Conservation (phyloP, 495 filamentous ascomycete genomes). For the Niebla homalea region DNA sequence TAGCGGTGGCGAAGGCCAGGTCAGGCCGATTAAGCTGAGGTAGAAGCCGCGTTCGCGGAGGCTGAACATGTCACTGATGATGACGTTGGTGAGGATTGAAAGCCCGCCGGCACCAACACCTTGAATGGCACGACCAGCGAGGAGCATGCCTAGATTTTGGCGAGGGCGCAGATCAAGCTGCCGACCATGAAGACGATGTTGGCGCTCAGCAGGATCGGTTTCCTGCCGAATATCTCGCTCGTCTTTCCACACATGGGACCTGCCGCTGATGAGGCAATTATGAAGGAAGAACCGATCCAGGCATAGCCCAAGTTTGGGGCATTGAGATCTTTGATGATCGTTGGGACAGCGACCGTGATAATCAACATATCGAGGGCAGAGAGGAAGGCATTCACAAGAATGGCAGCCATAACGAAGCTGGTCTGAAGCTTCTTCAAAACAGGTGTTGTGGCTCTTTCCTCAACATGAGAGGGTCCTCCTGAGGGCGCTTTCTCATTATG, state of each 20-base stretch:
- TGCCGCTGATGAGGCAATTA: not conserved
- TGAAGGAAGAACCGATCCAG: slow-evolving; percentile 1
- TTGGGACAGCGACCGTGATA: slow-evolving; percentile 35
- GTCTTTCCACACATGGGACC: slow-evolving; percentile 35
- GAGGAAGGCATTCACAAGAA: slow-evolving; percentile 40
- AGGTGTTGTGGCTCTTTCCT: no score
- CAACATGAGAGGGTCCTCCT: no score
- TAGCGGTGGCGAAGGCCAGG: slow-evolving; percentile 41
- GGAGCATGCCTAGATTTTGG: slow-evolving; percentile 39
- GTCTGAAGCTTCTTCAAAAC: not conserved
- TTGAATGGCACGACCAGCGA: slow-evolving; percentile 40
- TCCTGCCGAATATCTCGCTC: slow-evolving; percentile 47
- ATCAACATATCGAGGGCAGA: slow-evolving; percentile 41
- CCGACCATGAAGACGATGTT: slow-evolving; percentile 32
- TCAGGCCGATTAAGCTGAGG: slow-evolving; percentile 37
- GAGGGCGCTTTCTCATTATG: no score
- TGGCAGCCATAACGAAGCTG: not conserved
- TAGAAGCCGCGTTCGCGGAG: slow-evolving; percentile 38
- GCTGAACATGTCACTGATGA: slow-evolving; percentile 44
- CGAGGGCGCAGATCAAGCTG: slow-evolving; percentile 36
- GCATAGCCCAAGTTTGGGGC: not conserved
- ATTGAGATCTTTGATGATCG: slow-evolving; percentile 21
- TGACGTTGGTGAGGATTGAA: slow-evolving; percentile 38
- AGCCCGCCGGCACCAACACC: slow-evolving; percentile 41
- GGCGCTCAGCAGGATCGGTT: slow-evolving; percentile 34